phyloP scores from a whole-genome alignment of 2,329 filamentous ascomycete genomes.

The Monosporascus sp. region DNA sequence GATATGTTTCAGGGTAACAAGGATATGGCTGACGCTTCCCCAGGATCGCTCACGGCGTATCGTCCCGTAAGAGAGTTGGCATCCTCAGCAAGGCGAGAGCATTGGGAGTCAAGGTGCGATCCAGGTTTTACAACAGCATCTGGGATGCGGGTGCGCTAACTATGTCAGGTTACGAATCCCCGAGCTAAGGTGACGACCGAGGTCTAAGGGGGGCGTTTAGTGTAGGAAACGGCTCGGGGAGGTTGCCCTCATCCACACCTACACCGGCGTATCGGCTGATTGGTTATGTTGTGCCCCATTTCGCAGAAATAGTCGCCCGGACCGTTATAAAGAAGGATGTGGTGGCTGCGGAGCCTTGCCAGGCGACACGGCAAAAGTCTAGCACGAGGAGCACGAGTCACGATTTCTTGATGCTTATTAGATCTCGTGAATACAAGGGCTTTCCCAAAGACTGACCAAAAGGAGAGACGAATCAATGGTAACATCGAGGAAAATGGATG shows the following conservation, averaged over 20 bases:
- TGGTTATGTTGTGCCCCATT: neutral
- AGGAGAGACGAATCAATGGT: neutral
- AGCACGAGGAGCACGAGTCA: neutral
- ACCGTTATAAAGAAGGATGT: neutral
- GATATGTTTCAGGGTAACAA: constrained; percentile 29
- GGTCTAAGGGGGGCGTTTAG: constrained; percentile 49
- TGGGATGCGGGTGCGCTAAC: neutral
- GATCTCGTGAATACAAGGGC: neutral
- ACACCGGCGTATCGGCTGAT: neutral
- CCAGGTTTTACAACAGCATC: neutral
- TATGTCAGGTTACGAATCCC: constrained; percentile 77
- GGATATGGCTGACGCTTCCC: constrained; percentile 10
- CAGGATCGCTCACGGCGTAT: constrained; percentile 97
- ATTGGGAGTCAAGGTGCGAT: constrained; percentile 74
- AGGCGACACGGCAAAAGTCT: neutral
- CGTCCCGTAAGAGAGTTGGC: constrained; percentile 96
- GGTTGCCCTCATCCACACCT: neutral
- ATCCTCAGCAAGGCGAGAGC: constrained; percentile 97
- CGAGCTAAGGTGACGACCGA: constrained; percentile 99
- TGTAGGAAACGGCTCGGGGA: neutral
- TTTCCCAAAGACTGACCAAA: neutral
- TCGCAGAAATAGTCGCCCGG: neutral
- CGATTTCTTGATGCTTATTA: neutral
- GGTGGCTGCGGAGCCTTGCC: neutral
- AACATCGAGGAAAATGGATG: neutral